Conservation (phyloP, 1,284 basidiomycete species). For the Puccinia brachypodii region DNA sequence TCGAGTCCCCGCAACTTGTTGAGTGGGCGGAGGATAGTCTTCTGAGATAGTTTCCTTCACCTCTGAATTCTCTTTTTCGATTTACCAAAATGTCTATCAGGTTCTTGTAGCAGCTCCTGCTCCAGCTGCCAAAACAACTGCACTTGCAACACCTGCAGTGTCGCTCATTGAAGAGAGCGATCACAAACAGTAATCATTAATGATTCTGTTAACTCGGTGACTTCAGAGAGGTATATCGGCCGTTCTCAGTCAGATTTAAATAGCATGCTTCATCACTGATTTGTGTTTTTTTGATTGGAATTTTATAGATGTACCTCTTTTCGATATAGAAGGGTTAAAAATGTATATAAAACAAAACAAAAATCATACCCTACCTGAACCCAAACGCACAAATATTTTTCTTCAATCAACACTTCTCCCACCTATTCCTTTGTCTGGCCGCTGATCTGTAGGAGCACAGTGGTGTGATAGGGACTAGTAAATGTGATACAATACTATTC, state of each 20-base stretch:
- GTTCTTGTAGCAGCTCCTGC: constrained; percentile 23
- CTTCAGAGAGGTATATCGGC: not conserved
- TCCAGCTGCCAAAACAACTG: constrained; percentile 13
- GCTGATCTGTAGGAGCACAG: not conserved
- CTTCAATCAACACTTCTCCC: not conserved
- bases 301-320: not conserved
- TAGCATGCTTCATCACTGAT: not conserved
- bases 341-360: not conserved
- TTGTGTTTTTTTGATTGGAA: not conserved
- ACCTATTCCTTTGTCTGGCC: not conserved
- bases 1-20: not conserved
- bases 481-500: not conserved
- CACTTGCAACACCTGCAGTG: constrained; percentile 10
- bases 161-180: not conserved
- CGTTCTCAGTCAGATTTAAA: not conserved
- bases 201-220: too few species aligned
- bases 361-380: not conserved
- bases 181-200: not conserved
- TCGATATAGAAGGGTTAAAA: not conserved
- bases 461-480: not conserved
- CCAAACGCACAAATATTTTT: not conserved
- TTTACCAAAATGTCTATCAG: not conserved
- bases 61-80: not conserved
- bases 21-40: not conserved
- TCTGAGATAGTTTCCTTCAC: not conserved